A percentile compares a stretch with the other conserved stretches of the same genome.
Evolutionary conservation across 306 rosid species (phyloP).

Genomic region (Quercus engelmannii): DNA sequence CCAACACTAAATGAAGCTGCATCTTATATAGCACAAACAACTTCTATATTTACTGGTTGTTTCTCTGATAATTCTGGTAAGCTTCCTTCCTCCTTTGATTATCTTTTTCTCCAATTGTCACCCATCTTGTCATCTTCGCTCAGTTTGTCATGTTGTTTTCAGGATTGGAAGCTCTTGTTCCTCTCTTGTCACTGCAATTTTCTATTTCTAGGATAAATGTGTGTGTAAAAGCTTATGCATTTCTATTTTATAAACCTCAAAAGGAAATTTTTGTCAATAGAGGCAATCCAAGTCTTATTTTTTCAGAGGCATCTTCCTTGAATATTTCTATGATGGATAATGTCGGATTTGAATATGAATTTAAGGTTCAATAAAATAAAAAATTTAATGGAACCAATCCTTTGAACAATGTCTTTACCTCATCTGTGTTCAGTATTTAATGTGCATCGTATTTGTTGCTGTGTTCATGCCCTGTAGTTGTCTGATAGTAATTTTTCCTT

Average conservation of each 20-base stretch:
- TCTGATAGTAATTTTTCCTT: neutral
- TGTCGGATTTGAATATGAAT: constrained; percentile 1
- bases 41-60: constrained; percentile 76
- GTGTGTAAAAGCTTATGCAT: no score
- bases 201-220: no score
- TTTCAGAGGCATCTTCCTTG: neutral
- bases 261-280: no score
- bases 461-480: neutral
- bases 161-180: no score
- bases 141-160: no score
- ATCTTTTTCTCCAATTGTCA: neutral
- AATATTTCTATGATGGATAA: neutral
- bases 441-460: neutral
- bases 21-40: constrained; percentile 79
- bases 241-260: no score
- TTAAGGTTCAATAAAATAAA: neutral
- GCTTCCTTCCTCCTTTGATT: constrained; percentile 4
- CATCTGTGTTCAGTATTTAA: constrained; percentile 12
- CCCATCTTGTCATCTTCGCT: no score
- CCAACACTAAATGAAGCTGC: constrained; percentile 90
- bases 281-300: neutral
- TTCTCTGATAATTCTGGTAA: constrained; percentile 84
- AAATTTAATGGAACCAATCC: constrained; percentile 9
- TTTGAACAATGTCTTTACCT: constrained; percentile 5
- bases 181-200: no score